Evolutionary conservation across 2,329 filamentous ascomycete species (phyloP).

Genomic region (Epichloe bromicola): DNA sequence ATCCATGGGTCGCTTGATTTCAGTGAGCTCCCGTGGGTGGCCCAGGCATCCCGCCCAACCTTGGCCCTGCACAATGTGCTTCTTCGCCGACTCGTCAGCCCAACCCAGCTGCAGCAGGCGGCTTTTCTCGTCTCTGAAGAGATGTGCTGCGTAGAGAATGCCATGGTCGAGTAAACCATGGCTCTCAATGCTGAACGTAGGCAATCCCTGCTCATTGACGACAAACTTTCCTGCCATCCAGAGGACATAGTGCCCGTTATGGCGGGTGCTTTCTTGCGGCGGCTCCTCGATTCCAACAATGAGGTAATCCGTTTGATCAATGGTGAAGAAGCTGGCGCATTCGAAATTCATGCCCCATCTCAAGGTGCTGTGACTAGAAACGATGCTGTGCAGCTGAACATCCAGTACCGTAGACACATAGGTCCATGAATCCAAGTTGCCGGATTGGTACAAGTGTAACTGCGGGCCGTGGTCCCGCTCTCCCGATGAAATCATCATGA

Average conservation of each 20-base stretch:
- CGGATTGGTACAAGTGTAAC: slow-evolving; percentile 11
- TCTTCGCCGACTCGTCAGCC: slow-evolving; percentile 9
- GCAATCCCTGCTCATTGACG: not conserved
- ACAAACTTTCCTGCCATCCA: slow-evolving; percentile 7
- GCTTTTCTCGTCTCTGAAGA: slow-evolving; percentile 10
- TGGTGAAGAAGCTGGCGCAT: slow-evolving; percentile 13
- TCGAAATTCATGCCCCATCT: slow-evolving; percentile 9
- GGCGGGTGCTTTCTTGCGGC: slow-evolving; percentile 5
- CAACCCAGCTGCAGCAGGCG: slow-evolving; percentile 10
- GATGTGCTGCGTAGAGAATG: slow-evolving; percentile 11
- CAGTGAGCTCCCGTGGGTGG: slow-evolving; percentile 7
- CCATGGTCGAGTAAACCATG: slow-evolving; percentile 11
- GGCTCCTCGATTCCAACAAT: slow-evolving; percentile 9
- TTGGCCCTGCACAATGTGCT: slow-evolving; percentile 5
- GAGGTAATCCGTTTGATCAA: slow-evolving; percentile 7
- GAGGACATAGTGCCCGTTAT: slow-evolving; percentile 8
- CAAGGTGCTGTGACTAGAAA: slow-evolving; percentile 1
- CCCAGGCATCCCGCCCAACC: slow-evolving; percentile 10
- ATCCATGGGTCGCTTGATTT: slow-evolving; percentile 3
- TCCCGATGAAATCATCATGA: slow-evolving; percentile 27
- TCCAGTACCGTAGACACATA: slow-evolving; percentile 8
- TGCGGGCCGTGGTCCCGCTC: slow-evolving; percentile 11
- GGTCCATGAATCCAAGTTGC: slow-evolving; percentile 10
- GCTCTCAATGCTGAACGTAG: slow-evolving; percentile 5
- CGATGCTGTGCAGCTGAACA: slow-evolving; percentile 2